phyloP scores from a whole-genome alignment of 2,329 filamentous ascomycete species.

The Penicillium polonicum region DNA sequence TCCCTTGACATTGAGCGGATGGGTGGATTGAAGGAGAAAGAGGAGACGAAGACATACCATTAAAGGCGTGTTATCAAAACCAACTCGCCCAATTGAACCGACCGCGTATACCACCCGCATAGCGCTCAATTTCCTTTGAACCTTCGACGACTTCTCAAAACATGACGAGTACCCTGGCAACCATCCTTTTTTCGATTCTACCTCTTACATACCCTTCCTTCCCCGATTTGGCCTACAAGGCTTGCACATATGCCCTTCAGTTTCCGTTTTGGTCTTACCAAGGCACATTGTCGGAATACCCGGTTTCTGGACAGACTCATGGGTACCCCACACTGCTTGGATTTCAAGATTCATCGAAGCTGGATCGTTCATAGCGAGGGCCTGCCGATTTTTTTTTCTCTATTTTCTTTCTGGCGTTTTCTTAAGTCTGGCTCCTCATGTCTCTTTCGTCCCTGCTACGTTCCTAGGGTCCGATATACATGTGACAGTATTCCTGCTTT shows the following conservation, averaged over 20 bases:
- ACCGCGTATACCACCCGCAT: not conserved
- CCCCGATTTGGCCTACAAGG: conserved; percentile 20
- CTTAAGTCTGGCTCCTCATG: conserved; percentile 29
- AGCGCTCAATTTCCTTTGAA: conserved; percentile 5
- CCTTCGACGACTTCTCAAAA: conserved; percentile 32
- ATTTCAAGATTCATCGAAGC: conserved; percentile 12
- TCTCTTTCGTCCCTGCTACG: conserved; percentile 39
- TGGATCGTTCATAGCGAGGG: conserved; percentile 34
- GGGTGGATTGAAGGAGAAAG: conserved; percentile 91
- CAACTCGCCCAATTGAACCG: not conserved
- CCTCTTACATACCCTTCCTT: conserved; percentile 27
- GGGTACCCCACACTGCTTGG: not conserved
- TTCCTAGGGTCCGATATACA: conserved; percentile 40
- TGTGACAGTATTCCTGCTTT: conserved; percentile 21
- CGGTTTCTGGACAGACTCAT: not conserved
- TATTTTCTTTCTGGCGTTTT: conserved; percentile 29
- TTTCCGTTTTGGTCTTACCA: conserved; percentile 12
- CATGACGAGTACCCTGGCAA: conserved; percentile 36
- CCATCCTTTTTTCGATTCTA: conserved; percentile 21
- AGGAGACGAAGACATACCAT: conserved; percentile 43
- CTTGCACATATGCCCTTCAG: conserved; percentile 34
- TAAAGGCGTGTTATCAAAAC: conserved; percentile 20
- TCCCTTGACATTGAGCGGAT: conserved; percentile 93
- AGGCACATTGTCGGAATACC: conserved; percentile 3
- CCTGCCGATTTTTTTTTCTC: conserved; percentile 26